Conservation (phyloP, 164 flowering plant genomes). For the Akebia trifoliata region DNA sequence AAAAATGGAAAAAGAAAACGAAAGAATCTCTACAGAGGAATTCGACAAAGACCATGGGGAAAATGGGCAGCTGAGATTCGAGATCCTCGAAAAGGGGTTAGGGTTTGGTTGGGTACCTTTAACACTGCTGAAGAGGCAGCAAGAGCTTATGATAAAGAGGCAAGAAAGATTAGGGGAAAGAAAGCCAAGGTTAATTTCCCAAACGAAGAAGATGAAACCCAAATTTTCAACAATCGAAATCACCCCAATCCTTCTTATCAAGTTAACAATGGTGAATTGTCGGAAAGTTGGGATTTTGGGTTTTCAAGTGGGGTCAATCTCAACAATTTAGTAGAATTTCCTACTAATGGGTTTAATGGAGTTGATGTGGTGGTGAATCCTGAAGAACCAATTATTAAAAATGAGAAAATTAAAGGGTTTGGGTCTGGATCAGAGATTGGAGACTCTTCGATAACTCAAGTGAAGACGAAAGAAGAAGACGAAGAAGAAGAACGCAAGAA, state of each 20-base stretch:
- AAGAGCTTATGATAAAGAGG: constrained; percentile 82
- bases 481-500: not conserved
- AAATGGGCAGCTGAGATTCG: constrained; percentile 93
- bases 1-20: constrained; percentile 45
- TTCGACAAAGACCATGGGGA: constrained; percentile 48
- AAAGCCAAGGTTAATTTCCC: constrained; percentile 95
- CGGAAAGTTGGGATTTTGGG: constrained; percentile 17
- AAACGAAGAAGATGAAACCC: constrained; percentile 38
- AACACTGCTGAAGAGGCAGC: constrained; percentile 96
- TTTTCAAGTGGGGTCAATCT: not conserved
- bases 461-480: not conserved
- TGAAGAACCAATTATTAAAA: too few relatives aligned
- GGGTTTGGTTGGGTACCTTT: constrained; percentile 95
- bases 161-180: constrained; percentile 77
- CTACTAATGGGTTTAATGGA: constrained; percentile 3
- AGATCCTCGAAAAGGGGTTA: constrained; percentile 86
- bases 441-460: not conserved
- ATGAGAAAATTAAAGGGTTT: not conserved
- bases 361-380: too few relatives aligned
- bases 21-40: constrained; percentile 87
- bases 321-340: not conserved
- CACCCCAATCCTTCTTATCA: not conserved
- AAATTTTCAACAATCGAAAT: not conserved
- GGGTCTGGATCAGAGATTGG: constrained; percentile 20
- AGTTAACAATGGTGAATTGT: not conserved